Conservation (phyloP, 768 basidiomycete species). For the Trametopsis cervina region DNA sequence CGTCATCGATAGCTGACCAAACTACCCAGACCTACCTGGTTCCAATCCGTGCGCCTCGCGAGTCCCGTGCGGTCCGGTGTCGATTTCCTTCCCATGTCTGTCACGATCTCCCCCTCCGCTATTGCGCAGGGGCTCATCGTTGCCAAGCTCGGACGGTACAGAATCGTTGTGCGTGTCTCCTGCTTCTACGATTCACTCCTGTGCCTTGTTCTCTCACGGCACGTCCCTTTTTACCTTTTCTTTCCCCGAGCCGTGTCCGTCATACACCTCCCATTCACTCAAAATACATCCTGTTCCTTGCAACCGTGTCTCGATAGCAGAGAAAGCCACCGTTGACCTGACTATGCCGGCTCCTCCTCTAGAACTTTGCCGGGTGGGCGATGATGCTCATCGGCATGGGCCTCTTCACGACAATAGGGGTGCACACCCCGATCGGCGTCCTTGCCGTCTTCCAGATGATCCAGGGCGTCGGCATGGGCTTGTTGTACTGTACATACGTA, state of each 20-base stretch:
- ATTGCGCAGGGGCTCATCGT: conserved; percentile 7
- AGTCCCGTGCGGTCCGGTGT: conserved; percentile 1
- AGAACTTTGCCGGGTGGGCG: conserved; percentile 7
- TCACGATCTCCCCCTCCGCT: conserved; percentile 3
- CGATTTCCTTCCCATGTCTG: conserved; percentile 3
- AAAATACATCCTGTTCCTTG: too few relatives aligned
- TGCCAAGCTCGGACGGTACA: conserved; percentile 1
- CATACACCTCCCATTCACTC: background rate
- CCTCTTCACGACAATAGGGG: conserved; percentile 4
- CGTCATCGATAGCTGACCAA: background rate
- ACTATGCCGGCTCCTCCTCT: background rate
- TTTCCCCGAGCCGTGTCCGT: background rate
- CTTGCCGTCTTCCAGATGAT: conserved; percentile 5
- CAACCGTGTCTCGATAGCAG: too few relatives aligned
- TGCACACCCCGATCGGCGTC: conserved; percentile 1
- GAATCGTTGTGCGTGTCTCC: background rate
- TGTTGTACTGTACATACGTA: conserved; percentile 6
- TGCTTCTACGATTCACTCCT: background rate
- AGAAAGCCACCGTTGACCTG: too few relatives aligned
- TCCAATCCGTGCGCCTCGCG: conserved; percentile 3
- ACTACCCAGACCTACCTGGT: conserved; percentile 3
- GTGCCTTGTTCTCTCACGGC: background rate
- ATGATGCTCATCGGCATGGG: conserved; percentile 8
- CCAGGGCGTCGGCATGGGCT: conserved; percentile 6
- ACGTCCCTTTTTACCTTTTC: background rate